Evolutionary conservation across 1,139 yeast species (phyloP), one percentile per base, ranked within the genome.

Genomic region (Saccharomyces pastorianus): DNA sequence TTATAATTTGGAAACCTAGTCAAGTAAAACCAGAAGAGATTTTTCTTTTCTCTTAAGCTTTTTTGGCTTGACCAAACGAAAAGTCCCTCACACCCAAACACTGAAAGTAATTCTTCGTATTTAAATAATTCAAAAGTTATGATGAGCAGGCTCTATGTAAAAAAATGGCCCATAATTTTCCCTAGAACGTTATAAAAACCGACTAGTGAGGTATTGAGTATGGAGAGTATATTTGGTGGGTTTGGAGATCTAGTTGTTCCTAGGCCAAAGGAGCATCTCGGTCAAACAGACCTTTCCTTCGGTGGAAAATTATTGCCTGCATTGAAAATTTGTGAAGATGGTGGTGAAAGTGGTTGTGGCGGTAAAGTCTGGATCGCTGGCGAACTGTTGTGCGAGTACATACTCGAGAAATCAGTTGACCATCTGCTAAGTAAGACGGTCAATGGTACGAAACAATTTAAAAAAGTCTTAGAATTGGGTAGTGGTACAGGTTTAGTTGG

Each of bases 341-440:
- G 83, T 46, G 84, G 84, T 4, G 79, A 76, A 1, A 64, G 75
- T 8, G 84, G 84, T 1, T 80, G 84, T 62, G 84, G 84, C n/a
- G 84, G 84, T 4, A 77, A 78, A 55, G 70, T 80, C 5, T 80
- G 84, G 84, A 74, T 81, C 1, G 83, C 84, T 6, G 84, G 84
- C 6, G 81, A 79, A 55, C 66, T 79, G 34, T 64, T 80, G 14
- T 73, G 82, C 6, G 69, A 76, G 47, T 80, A 78, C 56, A 57
- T 78, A 53, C 52, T 69, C 3, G 70, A 69, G 47, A 58, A 56
- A 48, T 54, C 55, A 6, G 46, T 48, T 44, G 53, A 49, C 23
- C 59, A 44, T 26, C 48, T 54, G 23, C 48, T 55, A 20, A 46
- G 51, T 11, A 3, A 49, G 25, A 52, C 62, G 27, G 47, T 51